A percentile compares a stretch with the other conserved stretches of the same genome.
These are phyloP conservation scores for Suhomyces pyralidae DNA, from an alignment of 805 yeast species.

Conservation along the genomic window DNA sequence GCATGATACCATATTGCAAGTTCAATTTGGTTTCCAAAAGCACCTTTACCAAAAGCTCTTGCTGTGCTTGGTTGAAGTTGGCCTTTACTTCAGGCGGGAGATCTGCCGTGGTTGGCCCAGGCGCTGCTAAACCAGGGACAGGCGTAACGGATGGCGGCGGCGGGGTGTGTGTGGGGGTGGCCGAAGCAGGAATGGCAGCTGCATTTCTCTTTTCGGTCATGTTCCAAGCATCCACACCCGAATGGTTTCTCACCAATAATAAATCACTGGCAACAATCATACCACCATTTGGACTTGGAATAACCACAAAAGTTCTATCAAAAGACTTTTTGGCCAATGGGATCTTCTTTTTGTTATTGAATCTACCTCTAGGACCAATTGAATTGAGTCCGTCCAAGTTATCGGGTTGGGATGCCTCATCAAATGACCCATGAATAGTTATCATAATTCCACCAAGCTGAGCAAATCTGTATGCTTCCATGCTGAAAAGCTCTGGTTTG, in stretches of 20 bases:
- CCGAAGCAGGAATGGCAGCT: slow-evolving; percentile 1
- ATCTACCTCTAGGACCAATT: slow-evolving; percentile 13
- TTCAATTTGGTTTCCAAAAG: slow-evolving; percentile 72
- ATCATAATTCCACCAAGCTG: slow-evolving; percentile 75
- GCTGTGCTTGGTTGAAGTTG: slow-evolving; percentile 53
- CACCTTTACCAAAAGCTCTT: slow-evolving; percentile 61
- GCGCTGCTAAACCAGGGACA: slow-evolving; percentile 13
- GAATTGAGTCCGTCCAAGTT: slow-evolving; percentile 19
- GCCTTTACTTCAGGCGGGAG: slow-evolving; percentile 56
- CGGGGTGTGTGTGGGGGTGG: slow-evolving; percentile 12
- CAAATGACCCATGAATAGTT: slow-evolving; percentile 79
- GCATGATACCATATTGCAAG: slow-evolving; percentile 75
- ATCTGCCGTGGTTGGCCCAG: slow-evolving; percentile 31
- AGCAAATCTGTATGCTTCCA: slow-evolving; percentile 74
- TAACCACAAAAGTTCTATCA: slow-evolving; percentile 80
- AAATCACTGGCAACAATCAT: slow-evolving; percentile 87
- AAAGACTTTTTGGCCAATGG: slow-evolving; percentile 66
- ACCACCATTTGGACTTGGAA: slow-evolving; percentile 63
- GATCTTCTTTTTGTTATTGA: slow-evolving; percentile 23
- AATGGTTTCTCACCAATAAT: slow-evolving; percentile 60
- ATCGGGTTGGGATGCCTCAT: slow-evolving; percentile 62
- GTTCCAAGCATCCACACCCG: slow-evolving; percentile 58
- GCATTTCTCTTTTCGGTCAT: slow-evolving; percentile 13
- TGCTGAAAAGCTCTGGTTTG: slow-evolving; percentile 63
- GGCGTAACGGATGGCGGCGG: slow-evolving; percentile 13